These are phyloP conservation scores for Gossypium davidsonii DNA, from an alignment of 441 rosid genomes.

Conservation along the genomic window DNA sequence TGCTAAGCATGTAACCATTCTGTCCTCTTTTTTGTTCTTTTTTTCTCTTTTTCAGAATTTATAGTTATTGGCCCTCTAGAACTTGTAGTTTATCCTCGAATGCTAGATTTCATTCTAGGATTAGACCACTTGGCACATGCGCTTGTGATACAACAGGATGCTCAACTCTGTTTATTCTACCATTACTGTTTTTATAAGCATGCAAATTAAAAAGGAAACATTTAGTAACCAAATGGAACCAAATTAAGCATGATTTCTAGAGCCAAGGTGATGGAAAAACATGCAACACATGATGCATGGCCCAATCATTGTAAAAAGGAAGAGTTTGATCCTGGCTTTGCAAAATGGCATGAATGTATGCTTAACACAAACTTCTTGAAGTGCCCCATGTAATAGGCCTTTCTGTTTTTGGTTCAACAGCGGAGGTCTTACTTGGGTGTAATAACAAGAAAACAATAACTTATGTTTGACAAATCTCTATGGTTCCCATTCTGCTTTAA, in stretches of 20 bases:
- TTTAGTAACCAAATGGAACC: background rate
- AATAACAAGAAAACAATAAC: background rate
- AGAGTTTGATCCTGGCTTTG: too few relatives aligned
- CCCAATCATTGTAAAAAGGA: too few relatives aligned
- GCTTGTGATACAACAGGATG: background rate
- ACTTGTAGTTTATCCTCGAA: background rate
- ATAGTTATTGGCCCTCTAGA: background rate
- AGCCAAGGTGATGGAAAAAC: background rate
- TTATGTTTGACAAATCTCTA: background rate
- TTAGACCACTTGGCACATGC: background rate
- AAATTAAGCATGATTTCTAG: background rate
- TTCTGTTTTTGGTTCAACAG: too few relatives aligned
- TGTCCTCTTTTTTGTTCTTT: background rate
- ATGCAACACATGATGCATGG: background rate
- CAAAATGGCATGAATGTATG: too few relatives aligned
- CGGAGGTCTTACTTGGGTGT: background rate
- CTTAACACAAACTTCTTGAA: too few relatives aligned
- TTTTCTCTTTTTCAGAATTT: background rate
- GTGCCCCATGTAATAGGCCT: too few relatives aligned
- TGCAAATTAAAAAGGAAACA: too few relatives aligned
- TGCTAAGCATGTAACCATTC: background rate
- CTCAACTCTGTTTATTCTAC: background rate
- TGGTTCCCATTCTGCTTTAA: background rate
- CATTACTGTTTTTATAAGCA: background rate
- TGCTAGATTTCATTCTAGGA: background rate